Evolutionary conservation across 164 flowering plant species (phyloP).

Genomic region (Amborella trichopoda): DNA sequence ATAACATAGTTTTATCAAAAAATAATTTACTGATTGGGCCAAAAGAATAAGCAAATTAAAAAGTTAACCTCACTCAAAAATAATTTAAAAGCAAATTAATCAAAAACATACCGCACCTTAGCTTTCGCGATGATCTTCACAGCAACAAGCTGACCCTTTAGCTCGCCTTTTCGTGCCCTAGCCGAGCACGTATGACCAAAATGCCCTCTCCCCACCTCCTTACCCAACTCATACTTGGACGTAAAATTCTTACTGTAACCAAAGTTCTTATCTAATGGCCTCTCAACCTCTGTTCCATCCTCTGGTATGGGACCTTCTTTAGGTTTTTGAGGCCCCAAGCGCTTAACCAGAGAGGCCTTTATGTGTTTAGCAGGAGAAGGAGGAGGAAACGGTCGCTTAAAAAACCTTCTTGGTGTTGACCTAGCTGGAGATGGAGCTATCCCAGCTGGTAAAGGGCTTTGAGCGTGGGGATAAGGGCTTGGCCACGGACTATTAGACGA

Average conservation of each 20-base stretch:
- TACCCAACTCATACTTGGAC: slow-evolving; percentile 83
- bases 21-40: too few species aligned
- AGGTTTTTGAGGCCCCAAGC: slow-evolving; percentile 53
- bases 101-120: slow-evolving; percentile 42
- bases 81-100: neutral
- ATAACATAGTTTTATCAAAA: neutral
- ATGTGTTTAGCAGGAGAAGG: slow-evolving; percentile 99
- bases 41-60: too few species aligned
- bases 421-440: slow-evolving; percentile 70
- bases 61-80: too few species aligned
- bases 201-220: slow-evolving; percentile 95
- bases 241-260: slow-evolving; percentile 76
- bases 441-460: slow-evolving; percentile 65
- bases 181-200: slow-evolving; percentile 96
- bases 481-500: slow-evolving; percentile 51
- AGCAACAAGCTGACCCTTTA: slow-evolving; percentile 65
- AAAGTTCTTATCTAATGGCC: slow-evolving; percentile 77
- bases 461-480: slow-evolving; percentile 37
- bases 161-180: slow-evolving; percentile 64
- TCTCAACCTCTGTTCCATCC: slow-evolving; percentile 33
- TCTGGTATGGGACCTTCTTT: slow-evolving; percentile 82
- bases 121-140: slow-evolving; percentile 93
- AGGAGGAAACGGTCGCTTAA: slow-evolving; percentile 79
- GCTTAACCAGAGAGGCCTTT: slow-evolving; percentile 61
- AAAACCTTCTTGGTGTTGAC: slow-evolving; percentile 61